phyloP scores from a whole-genome alignment of 495 filamentous ascomycete species.

The Aspergillus affinis region DNA sequence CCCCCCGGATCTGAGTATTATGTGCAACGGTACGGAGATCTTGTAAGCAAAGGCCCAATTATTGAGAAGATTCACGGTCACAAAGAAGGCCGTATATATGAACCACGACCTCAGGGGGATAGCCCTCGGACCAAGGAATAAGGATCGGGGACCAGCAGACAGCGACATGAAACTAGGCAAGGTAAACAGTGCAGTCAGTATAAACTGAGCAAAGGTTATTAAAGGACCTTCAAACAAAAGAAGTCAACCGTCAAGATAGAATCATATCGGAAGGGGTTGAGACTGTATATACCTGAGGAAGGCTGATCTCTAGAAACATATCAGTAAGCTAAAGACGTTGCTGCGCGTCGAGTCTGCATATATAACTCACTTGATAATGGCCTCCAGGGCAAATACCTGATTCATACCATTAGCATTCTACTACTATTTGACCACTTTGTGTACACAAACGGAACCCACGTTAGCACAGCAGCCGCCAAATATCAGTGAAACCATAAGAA shows the following conservation, averaged over 20 bases:
- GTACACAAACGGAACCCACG: conserved; percentile 50
- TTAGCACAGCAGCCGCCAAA: conserved; percentile 98
- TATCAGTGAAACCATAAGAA: conserved; percentile 79
- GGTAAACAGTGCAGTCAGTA: conserved; percentile 70
- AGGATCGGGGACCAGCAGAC: conserved; percentile 57
- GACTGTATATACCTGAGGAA: conserved; percentile 31
- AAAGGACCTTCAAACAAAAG: conserved; percentile 62
- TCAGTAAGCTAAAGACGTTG: conserved; percentile 15
- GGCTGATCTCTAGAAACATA: conserved; percentile 33
- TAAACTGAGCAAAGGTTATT: conserved; percentile 91
- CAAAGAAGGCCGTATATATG: conserved; percentile 86
- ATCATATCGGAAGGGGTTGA: not conserved
- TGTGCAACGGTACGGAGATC: conserved; percentile 95
- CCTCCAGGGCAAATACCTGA: conserved; percentile 89
- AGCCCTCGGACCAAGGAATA: conserved; percentile 71
- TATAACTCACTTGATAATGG: conserved; percentile 80
- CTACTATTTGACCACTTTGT: not conserved
- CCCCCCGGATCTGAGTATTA: conserved; percentile 91
- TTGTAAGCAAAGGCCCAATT: conserved; percentile 97
- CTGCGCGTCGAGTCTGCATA: conserved; percentile 17
- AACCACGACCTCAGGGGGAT: conserved; percentile 85
- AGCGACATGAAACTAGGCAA: conserved; percentile 72
- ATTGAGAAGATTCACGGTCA: conserved; percentile 88
- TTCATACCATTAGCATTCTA: conserved; percentile 21
- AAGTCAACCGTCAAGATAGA: not conserved